Conservation (phyloP, 192 early-diverging fungal species). For the Thamnidium elegans region DNA sequence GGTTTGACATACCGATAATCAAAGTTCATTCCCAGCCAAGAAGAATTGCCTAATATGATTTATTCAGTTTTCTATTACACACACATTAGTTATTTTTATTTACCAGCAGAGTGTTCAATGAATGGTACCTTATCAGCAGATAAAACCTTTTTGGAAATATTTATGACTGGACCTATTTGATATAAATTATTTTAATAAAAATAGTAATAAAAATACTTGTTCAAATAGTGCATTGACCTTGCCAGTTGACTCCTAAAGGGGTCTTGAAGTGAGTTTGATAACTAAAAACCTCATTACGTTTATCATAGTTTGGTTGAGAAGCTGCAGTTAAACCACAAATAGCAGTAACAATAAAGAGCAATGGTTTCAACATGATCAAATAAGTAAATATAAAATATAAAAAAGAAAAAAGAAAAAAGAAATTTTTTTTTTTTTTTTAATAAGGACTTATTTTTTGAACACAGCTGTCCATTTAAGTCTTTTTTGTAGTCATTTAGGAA, state of each 20-base stretch:
- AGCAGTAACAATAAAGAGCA: no score
- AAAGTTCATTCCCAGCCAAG: conserved; percentile 60
- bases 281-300: background rate
- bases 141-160: conserved; percentile 16
- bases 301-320: no score
- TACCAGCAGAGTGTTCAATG: conserved; percentile 9
- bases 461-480: no score
- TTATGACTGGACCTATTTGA: conserved; percentile 17
- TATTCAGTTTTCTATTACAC: background rate
- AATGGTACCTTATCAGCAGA: conserved; percentile 18
- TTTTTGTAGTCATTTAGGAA: no score
- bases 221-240: conserved; percentile 4
- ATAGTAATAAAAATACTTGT: background rate
- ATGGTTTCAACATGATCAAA: no score
- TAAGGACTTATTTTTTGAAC: no score
- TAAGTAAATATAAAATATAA: no score
- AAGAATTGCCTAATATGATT: background rate
- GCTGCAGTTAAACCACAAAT: no score
- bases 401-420: no score
- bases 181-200: no score
- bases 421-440: no score
- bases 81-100: background rate
- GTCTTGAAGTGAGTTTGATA: conserved; percentile 8
- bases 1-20: conserved; percentile 52
- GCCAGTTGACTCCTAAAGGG: conserved; percentile 14